These are phyloP conservation scores for baker's yeast (Saccharomyces cerevisiae) DNA, from an alignment of 805 yeast species.

Conservation along the genomic window DNA sequence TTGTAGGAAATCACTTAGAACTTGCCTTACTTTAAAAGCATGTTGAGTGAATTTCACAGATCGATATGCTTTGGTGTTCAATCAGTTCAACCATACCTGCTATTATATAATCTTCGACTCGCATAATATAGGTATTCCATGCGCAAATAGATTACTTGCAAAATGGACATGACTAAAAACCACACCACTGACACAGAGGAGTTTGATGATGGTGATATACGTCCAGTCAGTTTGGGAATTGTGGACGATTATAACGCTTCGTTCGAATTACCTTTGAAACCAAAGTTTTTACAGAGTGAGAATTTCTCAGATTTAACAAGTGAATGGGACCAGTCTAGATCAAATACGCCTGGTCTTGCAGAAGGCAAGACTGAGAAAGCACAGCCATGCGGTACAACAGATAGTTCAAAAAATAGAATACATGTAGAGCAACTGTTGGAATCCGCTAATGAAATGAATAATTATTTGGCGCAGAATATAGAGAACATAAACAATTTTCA, in stretches of 20 bases:
- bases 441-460: slow-evolving; percentile 24
- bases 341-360: slow-evolving; percentile 3
- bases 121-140: not conserved
- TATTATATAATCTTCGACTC: not conserved
- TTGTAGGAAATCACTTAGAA: not conserved
- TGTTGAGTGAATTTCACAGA: not conserved
- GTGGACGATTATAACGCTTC: not conserved
- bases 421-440: slow-evolving; percentile 25
- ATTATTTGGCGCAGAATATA: slow-evolving; percentile 19
- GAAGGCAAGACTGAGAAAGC: not conserved
- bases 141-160: not conserved
- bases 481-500: slow-evolving; percentile 21
- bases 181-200: not conserved
- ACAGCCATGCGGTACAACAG: not conserved
- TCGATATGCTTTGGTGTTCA: not conserved
- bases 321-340: slow-evolving; percentile 8
- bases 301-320: slow-evolving; percentile 7
- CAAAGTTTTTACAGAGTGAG: slow-evolving; percentile 3
- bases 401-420: slow-evolving; percentile 6
- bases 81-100: not conserved
- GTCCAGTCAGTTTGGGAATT: not conserved
- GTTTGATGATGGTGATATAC: not conserved
- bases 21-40: not conserved
- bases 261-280: slow-evolving; percentile 8
- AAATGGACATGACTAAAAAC: not conserved